Conservation (phyloP, 306 rosid species). For the Pyrus communis region DNA sequence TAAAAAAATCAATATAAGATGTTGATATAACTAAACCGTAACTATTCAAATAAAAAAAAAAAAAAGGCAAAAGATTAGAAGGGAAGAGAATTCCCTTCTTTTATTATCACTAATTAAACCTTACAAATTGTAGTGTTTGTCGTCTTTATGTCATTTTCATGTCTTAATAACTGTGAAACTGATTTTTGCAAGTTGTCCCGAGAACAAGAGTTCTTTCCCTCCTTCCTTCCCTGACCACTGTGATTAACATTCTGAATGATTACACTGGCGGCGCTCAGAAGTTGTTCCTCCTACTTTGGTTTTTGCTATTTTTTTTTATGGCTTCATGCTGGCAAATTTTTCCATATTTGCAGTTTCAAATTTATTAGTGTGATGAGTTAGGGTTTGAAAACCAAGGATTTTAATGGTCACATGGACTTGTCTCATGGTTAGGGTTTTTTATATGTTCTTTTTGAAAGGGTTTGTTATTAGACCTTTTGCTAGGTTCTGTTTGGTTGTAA, state of each 20-base stretch:
- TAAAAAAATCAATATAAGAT: too few species aligned
- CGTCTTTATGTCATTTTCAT: too few species aligned
- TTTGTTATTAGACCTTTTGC: not conserved
- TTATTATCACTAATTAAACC: too few species aligned
- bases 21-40: too few species aligned
- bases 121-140: rapidly evolving
- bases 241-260: conserved; percentile 59
- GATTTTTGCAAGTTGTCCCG: not conserved
- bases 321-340: conserved; percentile 4
- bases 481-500: conserved; percentile 24
- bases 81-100: too few species aligned
- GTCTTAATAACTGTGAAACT: not conserved
- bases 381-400: conserved; percentile 41
- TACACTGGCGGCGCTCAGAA: conserved; percentile 91
- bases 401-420: conserved; percentile 67
- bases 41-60: too few species aligned
- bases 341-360: not conserved
- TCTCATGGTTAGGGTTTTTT: conserved; percentile 31
- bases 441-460: conserved; percentile 1
- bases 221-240: conserved; percentile 16
- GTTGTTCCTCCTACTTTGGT: conserved; percentile 58
- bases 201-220: not conserved
- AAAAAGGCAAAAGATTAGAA: too few species aligned
- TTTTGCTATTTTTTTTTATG: conserved; percentile 3
- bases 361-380: conserved; percentile 9